Base-by-base conservation (phyloP, 208 protist species). In the Trypanosoma lewisi region DNA sequence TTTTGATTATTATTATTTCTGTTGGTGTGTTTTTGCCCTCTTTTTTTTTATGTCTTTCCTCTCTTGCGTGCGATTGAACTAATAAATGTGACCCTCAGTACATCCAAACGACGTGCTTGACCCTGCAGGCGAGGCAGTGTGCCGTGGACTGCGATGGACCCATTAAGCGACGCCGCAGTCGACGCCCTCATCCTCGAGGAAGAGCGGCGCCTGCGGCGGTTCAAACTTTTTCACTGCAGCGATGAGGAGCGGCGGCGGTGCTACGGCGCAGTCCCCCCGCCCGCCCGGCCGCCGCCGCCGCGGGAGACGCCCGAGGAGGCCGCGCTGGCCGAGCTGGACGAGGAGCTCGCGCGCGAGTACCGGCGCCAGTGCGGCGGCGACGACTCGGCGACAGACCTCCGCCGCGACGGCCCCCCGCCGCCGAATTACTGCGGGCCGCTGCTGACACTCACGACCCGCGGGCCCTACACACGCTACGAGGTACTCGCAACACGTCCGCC, bases 401-500 rank as follows among this genome's bases (percentile, higher is more conserved):
- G 30, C 16, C 25, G 44, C 62, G 1, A 27, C 37, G 27, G 63
- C 30, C 60, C 54, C 49, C 64, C 68, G 30, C 70, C 54, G 16
- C 64, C 58, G 66, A 36, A 33, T 33, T 68, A 62, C 27, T 60
- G 4, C 48, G 75, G 74, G 17, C 78, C 78, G 0, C 65, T 78
- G 23, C 51, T 85, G 16, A 85, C 74, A 17, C 68, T 85, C 8
- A 56, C 53, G 34, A 61, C 62, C 11, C 14, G 54, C 1, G 78
- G 78, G 2, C 66, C 68, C 14, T 75, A 71, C 54, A 81, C 78
- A 17, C 64, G 70, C 11, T 77, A 65, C 63, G 78, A 85, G 57
- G 74, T 75, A 9, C 62, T 85, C 1, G 36, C 67, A 14, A 9
- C 56, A 12, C 73, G 65, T 27, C 63, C 63, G 36, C 78, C 73